Evolutionary conservation across 805 yeast genomes (phyloP), one percentile per base, ranked within the genome.

Genomic region (Starmerella vaccinii): DNA sequence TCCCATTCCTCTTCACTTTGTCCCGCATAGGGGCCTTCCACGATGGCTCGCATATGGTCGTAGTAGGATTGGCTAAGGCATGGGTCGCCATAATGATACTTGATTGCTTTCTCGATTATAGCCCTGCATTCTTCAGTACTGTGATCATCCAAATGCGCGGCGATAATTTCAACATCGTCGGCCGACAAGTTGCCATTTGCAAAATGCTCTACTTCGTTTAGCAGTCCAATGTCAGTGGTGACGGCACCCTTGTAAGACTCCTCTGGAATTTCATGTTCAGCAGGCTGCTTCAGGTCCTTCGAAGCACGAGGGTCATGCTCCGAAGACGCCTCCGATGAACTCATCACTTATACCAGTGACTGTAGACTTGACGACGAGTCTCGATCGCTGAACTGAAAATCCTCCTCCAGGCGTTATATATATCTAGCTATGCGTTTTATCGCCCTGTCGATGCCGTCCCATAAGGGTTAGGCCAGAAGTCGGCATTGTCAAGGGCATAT

Each of bases 11-110:
- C 66, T 16, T 47, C 46, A 5, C 33, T 4, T 49, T 46, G 49
- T 13, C 42, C 50, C 1, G 44, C 48, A 2, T 21, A 19, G 1
- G 58, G 58, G 2, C 62, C 50, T 9, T 53, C 33, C 4, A 63
- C 56, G 7, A 70, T 59, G 10, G 49, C 46, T 63, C 65, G 41
- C 42, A 73, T 63, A 48, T 66, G 68, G 5, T 63, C 64, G 56
- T 68, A 68, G 37, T 70, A 71, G 2, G 58, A 62, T 2, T 49
- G 55, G 12, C 75, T 72, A 52, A 77, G 68, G 57, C 76, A 76
- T 33, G 71, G 71, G 59, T 78, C 82, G 47, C 68, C 72, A 5
- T 57, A 57, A 55, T 76, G 78, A 16, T 71, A 68, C 0, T 57
- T 67, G 3, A 71, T 53, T 5, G 75, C 71, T 16, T 66, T 63